A percentile compares a stretch with the other conserved stretches of the same genome.
These are phyloP conservation scores for Tylopilus plumbeoviolaceoides DNA, from an alignment of 768 basidiomycete genomes.

Conservation along the genomic window DNA sequence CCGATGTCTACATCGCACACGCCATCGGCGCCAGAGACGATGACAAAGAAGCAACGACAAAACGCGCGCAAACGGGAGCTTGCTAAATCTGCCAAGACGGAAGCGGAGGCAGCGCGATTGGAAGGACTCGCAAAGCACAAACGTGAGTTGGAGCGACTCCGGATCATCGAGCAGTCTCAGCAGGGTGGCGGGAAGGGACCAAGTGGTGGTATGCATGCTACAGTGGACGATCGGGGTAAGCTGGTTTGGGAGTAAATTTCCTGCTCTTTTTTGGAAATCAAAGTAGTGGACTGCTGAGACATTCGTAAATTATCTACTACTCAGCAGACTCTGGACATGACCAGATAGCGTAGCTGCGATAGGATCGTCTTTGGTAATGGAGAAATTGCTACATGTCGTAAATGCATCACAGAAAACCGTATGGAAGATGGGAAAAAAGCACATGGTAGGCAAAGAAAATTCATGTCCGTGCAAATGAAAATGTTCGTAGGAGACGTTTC, in stretches of 20 bases:
- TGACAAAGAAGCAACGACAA: slow-evolving; percentile 68
- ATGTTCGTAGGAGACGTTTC: slow-evolving; percentile 2
- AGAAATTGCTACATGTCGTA: slow-evolving; percentile 20
- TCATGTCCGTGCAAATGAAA: slow-evolving; percentile 20
- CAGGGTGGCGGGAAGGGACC: slow-evolving; percentile 25
- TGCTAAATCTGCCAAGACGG: slow-evolving; percentile 53
- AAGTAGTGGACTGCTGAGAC: slow-evolving; percentile 1
- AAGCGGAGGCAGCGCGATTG: slow-evolving; percentile 48
- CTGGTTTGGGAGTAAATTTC: slow-evolving; percentile 49
- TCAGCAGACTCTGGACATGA: slow-evolving; percentile 4
- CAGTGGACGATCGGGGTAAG: slow-evolving; percentile 53
- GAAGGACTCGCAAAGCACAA: slow-evolving; percentile 54
- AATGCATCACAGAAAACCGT: slow-evolving; percentile 13
- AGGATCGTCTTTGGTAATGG: slow-evolving; percentile 12
- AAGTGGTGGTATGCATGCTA: slow-evolving; percentile 60
- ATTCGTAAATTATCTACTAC: slow-evolving; percentile 22
- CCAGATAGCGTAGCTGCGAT: slow-evolving; percentile 14
- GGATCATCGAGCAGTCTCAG: slow-evolving; percentile 43
- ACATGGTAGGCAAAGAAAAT: slow-evolving; percentile 4
- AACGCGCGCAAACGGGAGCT: slow-evolving; percentile 59
- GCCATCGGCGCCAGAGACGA: slow-evolving; percentile 38
- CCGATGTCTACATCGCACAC: slow-evolving; percentile 12
- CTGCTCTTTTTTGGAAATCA: slow-evolving; percentile 2
- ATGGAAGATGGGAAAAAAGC: slow-evolving; percentile 2
- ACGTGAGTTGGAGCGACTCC: slow-evolving; percentile 51